Conservation (phyloP, 2,329 filamentous ascomycete genomes). For the Domatiomyces catenatus region DNA sequence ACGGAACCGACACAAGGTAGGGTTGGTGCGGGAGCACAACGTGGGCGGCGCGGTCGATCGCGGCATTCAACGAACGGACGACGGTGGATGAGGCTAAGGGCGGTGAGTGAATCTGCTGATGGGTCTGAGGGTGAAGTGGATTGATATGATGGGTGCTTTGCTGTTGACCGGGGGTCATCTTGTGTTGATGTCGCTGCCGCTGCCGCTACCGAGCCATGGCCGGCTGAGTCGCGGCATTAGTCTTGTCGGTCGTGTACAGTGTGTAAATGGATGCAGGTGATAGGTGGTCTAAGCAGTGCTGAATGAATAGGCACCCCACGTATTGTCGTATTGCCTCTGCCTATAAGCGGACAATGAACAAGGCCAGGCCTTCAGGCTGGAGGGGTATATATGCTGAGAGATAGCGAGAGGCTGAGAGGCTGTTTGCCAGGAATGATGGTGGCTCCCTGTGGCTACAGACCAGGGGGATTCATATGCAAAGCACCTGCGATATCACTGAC, state of each 20-base stretch:
- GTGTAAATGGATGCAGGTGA: background rate
- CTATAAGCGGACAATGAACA: background rate
- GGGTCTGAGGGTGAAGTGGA: background rate
- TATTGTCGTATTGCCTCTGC: background rate
- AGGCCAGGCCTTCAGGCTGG: background rate
- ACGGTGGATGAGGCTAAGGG: background rate
- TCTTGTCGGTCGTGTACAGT: background rate
- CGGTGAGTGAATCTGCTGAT: no score
- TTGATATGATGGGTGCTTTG: background rate
- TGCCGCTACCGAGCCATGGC: background rate
- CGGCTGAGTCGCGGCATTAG: background rate
- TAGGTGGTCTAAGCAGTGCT: background rate
- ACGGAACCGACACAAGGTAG: slow-evolving; percentile 32
- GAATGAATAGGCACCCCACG: background rate
- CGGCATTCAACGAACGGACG: slow-evolving; percentile 12
- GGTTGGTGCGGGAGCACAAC: slow-evolving; percentile 30
- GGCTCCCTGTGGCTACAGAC: no score
- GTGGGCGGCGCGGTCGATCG: slow-evolving; percentile 27
- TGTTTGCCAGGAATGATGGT: no score
- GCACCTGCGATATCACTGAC: background rate
- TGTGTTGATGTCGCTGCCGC: background rate
- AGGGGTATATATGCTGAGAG: no score
- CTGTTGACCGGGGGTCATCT: background rate
- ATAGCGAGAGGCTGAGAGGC: no score
- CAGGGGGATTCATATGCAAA: background rate